Base-by-base conservation (phyloP, 176 grass and related monocot species). In the Cenchrus fungigraminus region DNA sequence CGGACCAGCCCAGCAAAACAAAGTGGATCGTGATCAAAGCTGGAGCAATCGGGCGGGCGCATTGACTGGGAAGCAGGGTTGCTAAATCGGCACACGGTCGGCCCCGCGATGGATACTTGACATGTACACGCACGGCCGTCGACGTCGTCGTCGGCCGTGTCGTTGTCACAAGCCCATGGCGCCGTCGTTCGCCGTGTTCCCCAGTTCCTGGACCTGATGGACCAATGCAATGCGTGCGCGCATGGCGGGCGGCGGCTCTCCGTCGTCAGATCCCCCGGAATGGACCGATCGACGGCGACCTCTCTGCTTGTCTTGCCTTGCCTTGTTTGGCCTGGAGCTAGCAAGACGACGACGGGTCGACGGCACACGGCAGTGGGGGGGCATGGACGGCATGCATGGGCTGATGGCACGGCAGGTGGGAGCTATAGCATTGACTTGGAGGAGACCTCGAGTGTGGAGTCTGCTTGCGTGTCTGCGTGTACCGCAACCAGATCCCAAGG, bases 401-500 rank as follows among this genome's bases (percentile, higher is more conserved):
- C 31, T 22, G 60, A 17, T n/a, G 40, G 52, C 13, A 54, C 3
- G 2, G 6, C 22, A n/a, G 10, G 61, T 81, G 17, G 12, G 55
- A 6, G 3, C 25, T 25, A 25, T 25, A 25, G 25, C 25, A 25
- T 60, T 60, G 62, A 89, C 82, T 89, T 54, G 62, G 63, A 45
- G 83, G 15, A 53, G 83, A 89, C 77, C 76, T 74, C 55, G 55
- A 77, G 55, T 60, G 12, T 15, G 13, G 2, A 2, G 50, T 52
- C 8, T 52, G 12, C 20, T 28, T 31, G 59, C n/a, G 1, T 44
- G 46, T 40, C 20, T 40, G 66, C 37, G 40, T 47, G 68, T 44
- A 59, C 62, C 61, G 15, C 51, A 53, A 76, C 31, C 44, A 62
- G 87, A 85, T 89, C 70, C 63, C 43, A 62, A 60, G 76, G 71